Evolutionary conservation across 371 early-diverging fungal genomes (phyloP), one percentile per base, ranked within the genome.

Genomic region (Mortierella sp.): DNA sequence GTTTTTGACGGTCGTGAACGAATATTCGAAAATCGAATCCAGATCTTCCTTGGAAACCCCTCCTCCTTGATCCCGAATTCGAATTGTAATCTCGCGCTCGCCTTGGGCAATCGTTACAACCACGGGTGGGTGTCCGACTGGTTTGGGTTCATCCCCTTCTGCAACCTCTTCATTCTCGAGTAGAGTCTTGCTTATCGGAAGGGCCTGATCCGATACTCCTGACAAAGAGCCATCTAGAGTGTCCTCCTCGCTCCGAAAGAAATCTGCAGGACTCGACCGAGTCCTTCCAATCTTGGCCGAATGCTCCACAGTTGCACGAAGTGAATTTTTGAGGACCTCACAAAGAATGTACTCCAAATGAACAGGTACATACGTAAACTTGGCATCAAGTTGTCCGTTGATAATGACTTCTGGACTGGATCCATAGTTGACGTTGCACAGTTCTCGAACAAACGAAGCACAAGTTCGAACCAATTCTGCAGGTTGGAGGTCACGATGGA

Each of bases 311-410:
- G 99, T 97, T 0, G 98, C 98, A 1, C 99, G 85, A 66, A 92
- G 90, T 0, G 96, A 88, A 70, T 98, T 98, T 77, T 98, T 98
- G 56, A 98, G 75, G 46, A 98, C 72, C 80, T 98, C 99, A 57
- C 93, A 92, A 29, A 96, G 84, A 28, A 98, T 96, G 73, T 98
- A 98, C 81, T 98, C 98, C 26, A 98, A 83, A 80, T 98, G 99
- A 2, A 96, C 96, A 16, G 95, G 94, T 1, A 97, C 92, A 84
- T 98, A 98, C 29, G 95, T 90, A 65, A 98, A 91, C 44, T 82
- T 82, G 21, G 94, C 91, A 61, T 96, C 92, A 4, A 83, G 72
- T 43, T 94, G 91, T 26, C 98, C 97, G 72, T 89, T 88, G 51
- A 97, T 82, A 26, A 88, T 84, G 48, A 90, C 90, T 19, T 90